Base-by-base conservation (phyloP, 768 basidiomycete species). In the Pisolithus tinctorius region DNA sequence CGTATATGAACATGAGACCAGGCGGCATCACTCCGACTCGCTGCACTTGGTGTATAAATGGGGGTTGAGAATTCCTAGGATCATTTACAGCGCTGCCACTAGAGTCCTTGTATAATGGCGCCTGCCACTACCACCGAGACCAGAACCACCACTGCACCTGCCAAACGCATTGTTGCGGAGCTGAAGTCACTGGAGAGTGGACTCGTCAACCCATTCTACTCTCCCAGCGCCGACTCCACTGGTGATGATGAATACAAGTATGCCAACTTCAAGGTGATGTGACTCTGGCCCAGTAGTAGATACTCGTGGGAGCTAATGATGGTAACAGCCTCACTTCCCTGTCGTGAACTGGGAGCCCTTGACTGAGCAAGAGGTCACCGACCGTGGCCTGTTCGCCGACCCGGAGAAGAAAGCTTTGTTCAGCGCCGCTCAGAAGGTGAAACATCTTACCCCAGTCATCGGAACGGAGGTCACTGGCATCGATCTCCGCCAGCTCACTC, bases 401-500 rank as follows among this genome's bases (percentile, higher is more conserved):
- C 79, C 81, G 0, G 72, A 75, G 55, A 91, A 91, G 71, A 78
- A 77, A 59, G 76, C 68, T 41, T 70, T 92, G 16, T 69, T 89
- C 38, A 62, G 72, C 47, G 86, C 82, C 17, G 88, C 83, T 10
- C 72, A 72, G 50, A 86, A 83, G 62, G 79, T 89, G 47, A 77
- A 73, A 54, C 74, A 88, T 58, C 68, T 89, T 43, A 86, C 85
- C 0, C 85, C 84, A 2, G 71, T 75, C 36, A 84, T 91, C 57
- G 89, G 88, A 16, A 87, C 86, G 27, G 88, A 91, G 63, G 70
- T 91, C 44, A 62, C 69, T 4, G 88, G 88, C 6, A 70, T 91
- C 55, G 87, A 92, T 66, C 74, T 92, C 25, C 74, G 82, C 51
- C 81, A 86, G 59, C 71, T 90, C 8, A 74, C 82, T 2, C 71